Percentiles rank a stretch among this genome's conserved stretches.
phyloP scores from a whole-genome alignment of 768 basidiomycete species.

The Symmetrospora coprosmae region DNA sequence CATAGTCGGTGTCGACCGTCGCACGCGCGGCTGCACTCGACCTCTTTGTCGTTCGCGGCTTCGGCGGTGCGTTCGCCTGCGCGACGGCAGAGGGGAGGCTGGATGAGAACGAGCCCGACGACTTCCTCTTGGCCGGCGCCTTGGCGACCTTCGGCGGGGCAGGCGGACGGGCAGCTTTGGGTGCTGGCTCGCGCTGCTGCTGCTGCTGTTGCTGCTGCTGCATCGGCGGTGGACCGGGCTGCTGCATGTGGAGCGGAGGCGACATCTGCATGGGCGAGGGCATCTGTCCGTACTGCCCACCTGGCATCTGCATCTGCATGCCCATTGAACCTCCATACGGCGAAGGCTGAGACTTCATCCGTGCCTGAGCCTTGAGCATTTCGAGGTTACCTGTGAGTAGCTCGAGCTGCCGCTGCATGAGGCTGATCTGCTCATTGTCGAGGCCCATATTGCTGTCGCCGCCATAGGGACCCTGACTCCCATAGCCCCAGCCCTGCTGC shows the following conservation, averaged over 20 bases:
- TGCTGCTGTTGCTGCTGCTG: slow-evolving; percentile 8
- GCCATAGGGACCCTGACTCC: neutral
- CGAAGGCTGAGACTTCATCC: slow-evolving; percentile 45
- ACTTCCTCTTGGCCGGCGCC: too few species aligned
- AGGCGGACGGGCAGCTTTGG: too few species aligned
- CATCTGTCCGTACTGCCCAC: too few species aligned
- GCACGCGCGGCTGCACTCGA: slow-evolving; percentile 6
- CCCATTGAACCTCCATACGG: slow-evolving; percentile 42
- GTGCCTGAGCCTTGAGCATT: slow-evolving; percentile 48
- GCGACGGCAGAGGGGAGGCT: too few species aligned
- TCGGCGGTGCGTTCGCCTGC: slow-evolving; percentile 1
- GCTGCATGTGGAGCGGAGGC: slow-evolving; percentile 10
- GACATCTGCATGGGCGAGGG: slow-evolving; percentile 15
- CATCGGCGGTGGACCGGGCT: neutral
- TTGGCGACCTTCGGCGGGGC: too few species aligned
- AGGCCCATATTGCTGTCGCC: neutral
- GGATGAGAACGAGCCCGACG: too few species aligned
- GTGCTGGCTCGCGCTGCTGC: slow-evolving; percentile 1
- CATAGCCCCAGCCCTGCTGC: slow-evolving; percentile 15
- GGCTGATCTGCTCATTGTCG: slow-evolving; percentile 44
- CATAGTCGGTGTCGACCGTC: neutral
- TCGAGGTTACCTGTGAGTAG: slow-evolving; percentile 56
- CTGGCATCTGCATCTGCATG: slow-evolving; percentile 21
- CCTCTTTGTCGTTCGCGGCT: slow-evolving; percentile 17
- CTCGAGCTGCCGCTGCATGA: slow-evolving; percentile 70